phyloP scores from a whole-genome alignment of 2,329 filamentous ascomycete genomes.

The Sporothrix globosa region DNA sequence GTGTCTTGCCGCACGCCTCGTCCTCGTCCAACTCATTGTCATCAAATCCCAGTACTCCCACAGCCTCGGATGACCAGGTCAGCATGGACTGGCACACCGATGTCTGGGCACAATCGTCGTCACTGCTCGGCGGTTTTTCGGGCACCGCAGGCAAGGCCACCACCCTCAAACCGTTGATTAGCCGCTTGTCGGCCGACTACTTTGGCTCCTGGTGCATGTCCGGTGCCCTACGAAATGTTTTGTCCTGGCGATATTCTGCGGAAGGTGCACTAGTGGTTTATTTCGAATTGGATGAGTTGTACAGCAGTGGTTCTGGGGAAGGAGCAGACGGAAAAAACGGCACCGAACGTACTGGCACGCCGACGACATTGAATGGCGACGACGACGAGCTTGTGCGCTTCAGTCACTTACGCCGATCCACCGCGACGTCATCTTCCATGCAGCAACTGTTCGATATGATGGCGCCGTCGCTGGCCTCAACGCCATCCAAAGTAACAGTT shows the following conservation, averaged over 20 bases:
- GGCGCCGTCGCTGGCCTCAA: not conserved
- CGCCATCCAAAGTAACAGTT: not conserved
- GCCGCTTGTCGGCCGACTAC: not conserved
- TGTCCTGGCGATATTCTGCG: conserved; percentile 28
- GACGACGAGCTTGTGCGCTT: conserved; percentile 11
- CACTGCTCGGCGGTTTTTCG: not conserved
- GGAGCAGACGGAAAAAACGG: not conserved
- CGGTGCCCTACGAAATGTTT: conserved; percentile 14
- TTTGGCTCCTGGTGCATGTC: conserved; percentile 30
- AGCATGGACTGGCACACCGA: conserved; percentile 32
- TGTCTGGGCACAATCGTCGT: not conserved
- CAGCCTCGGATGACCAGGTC: not conserved
- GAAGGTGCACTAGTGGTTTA: conserved; percentile 30
- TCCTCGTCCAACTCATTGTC: not conserved
- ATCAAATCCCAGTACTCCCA: not conserved
- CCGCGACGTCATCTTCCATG: not conserved
- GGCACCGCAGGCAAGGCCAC: not conserved
- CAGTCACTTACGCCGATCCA: not conserved
- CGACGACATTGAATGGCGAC: not conserved
- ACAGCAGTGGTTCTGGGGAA: not conserved
- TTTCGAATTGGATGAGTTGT: conserved; percentile 29
- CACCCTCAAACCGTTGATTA: not conserved
- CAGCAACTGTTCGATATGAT: conserved; percentile 19
- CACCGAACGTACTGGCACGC: not conserved
- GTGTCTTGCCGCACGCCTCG: not conserved